Evolutionary conservation across 2,329 filamentous ascomycete genomes (phyloP).

Genomic region (Claviceps capensis): DNA sequence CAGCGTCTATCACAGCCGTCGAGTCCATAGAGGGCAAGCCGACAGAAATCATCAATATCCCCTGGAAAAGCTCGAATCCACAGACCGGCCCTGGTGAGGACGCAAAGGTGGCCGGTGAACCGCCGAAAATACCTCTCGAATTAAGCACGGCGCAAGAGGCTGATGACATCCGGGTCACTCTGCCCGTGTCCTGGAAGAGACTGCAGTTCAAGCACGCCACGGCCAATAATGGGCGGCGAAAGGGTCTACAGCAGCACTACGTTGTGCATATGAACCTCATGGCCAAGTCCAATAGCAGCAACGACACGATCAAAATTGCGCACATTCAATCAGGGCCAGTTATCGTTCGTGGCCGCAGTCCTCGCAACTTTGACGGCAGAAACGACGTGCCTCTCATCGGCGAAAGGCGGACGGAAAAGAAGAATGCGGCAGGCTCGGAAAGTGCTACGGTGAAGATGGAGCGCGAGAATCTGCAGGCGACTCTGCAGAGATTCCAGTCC

Average conservation of each 20-base stretch:
- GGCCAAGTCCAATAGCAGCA: conserved; percentile 53
- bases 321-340: conserved; percentile 87
- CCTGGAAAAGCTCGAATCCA: conserved; percentile 72
- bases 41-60: conserved; percentile 91
- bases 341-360: conserved; percentile 84
- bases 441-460: conserved; percentile 20
- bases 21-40: conserved; percentile 87
- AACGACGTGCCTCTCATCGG: conserved; percentile 67
- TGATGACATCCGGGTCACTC: conserved; percentile 63
- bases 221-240: conserved; percentile 86
- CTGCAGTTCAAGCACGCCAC: conserved; percentile 94
- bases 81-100: conserved; percentile 31
- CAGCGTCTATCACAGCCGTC: conserved; percentile 69
- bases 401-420: conserved; percentile 34
- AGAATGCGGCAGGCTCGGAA: conserved; percentile 25
- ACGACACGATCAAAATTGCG: conserved; percentile 60
- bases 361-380: conserved; percentile 82
- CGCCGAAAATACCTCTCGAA: conserved; percentile 42
- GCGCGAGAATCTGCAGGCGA: conserved; percentile 17
- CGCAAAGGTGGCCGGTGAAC: conserved; percentile 33
- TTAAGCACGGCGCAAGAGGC: conserved; percentile 49
- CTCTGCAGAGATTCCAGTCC: conserved; percentile 18
- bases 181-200: conserved; percentile 85
- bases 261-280: conserved; percentile 74
- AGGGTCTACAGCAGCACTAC: conserved; percentile 92